Evolutionary conservation across 1,139 yeast species (phyloP), one percentile per base, ranked within the genome.

Genomic region (Candida anutae): DNA sequence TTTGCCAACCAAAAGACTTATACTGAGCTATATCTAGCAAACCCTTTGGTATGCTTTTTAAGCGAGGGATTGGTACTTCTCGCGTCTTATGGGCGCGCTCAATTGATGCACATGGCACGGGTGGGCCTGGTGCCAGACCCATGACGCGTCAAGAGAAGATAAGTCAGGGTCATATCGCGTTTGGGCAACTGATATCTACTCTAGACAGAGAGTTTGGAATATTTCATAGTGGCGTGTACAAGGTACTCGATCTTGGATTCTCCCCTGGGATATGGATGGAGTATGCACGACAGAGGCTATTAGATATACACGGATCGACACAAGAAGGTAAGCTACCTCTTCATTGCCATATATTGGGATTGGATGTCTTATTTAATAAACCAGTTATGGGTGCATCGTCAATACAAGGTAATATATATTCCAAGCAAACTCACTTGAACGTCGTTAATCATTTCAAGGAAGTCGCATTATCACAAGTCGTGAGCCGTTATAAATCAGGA

Each of bases 201-300:
- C 29, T 63, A 6, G 63, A 62, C 36, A 38, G 43, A 11, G 40
- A 48, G 16, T 61, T 50, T 35, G 31, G 38, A 1, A 38, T 64
- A 3, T 52, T 63, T 34, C 40, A 51, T 31, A 16, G 33, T 6
- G 27, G 30, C 1, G 58, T 60, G 3, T 45, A 45, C 5, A 53
- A 48, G 28, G 58, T 62, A 4, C 30, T 65, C 4, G 70, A 65
- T 35, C 37, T 64, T 15, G 98, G 98, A 1, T 90, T 70, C 49
- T 94, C 94, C 0, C 98, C 98, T 0, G 98, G 98, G 0, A 88
- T 94, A 20, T 90, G 98, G 98, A 69, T 88, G 9, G 84, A 78
- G 40, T 93, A 82, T 18, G 80, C 94, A 5, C 47, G 50, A 24
- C 35, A 48, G 19, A 41, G 52, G 18, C 38, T 65, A 33, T 46